Conservation (phyloP, 805 yeast species). For the Zygosaccharomyces siamensis region DNA sequence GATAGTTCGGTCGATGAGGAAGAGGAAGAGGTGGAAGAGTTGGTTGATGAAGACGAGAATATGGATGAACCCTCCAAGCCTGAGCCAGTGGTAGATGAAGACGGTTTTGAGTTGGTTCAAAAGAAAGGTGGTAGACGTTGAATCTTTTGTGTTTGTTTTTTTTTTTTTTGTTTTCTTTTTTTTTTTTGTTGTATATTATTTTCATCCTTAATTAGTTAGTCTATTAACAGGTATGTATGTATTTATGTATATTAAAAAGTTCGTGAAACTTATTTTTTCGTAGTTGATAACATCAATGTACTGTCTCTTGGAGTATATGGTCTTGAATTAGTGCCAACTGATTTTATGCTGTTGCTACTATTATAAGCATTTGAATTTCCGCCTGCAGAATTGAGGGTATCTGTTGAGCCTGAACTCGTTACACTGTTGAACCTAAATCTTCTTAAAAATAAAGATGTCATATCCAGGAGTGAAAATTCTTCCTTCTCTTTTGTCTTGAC, state of each 20-base stretch:
- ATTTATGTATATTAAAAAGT: constrained; percentile 3
- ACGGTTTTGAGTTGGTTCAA: constrained; percentile 87
- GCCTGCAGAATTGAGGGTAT: constrained; percentile 9
- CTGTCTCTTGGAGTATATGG: constrained; percentile 21
- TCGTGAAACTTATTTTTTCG: constrained; percentile 7
- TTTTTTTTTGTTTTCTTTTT: too few species aligned
- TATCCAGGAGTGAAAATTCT: constrained; percentile 40
- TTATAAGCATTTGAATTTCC: constrained; percentile 7
- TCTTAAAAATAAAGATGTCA: constrained; percentile 38
- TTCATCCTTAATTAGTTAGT: background rate
- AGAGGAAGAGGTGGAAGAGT: constrained; percentile 36
- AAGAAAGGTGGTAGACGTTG: constrained; percentile 58
- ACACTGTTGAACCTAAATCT: constrained; percentile 35
- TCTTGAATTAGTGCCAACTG: constrained; percentile 11
- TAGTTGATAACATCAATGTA: constrained; percentile 10
- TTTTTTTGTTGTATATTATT: constrained; percentile 1
- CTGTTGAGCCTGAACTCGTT: constrained; percentile 19
- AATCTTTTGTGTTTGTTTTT: background rate
- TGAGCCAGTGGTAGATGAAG: constrained; percentile 79
- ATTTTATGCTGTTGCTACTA: constrained; percentile 3
- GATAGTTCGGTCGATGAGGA: constrained; percentile 43
- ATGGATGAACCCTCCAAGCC: constrained; percentile 26
- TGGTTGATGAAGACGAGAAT: constrained; percentile 29
- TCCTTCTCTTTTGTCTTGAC: constrained; percentile 39
- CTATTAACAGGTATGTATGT: constrained; percentile 2